Evolutionary conservation across 805 yeast species (phyloP).

Genomic region (Wickerhamomyces rabaulensis): DNA sequence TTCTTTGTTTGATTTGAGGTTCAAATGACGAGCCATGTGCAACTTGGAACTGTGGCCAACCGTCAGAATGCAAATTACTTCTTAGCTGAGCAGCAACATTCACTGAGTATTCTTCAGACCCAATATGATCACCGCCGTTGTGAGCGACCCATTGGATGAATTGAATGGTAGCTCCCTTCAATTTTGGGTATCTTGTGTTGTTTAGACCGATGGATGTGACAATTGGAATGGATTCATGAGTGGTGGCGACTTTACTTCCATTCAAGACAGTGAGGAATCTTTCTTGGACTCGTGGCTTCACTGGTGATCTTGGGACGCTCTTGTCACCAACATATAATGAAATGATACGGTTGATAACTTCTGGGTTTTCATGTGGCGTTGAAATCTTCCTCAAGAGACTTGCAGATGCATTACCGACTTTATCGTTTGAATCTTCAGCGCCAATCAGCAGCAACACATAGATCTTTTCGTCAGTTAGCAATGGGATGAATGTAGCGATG

Average conservation of each 20-base stretch:
- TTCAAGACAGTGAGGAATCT: slow-evolving; percentile 43
- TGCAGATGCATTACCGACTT: slow-evolving; percentile 50
- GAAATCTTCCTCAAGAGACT: slow-evolving; percentile 43
- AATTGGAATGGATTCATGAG: slow-evolving; percentile 34
- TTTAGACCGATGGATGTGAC: slow-evolving; percentile 57
- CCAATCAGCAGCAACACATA: slow-evolving; percentile 56
- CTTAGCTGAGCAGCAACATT: slow-evolving; percentile 49
- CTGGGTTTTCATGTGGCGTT: slow-evolving; percentile 46
- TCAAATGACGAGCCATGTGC: slow-evolving; percentile 33
- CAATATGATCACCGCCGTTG: slow-evolving; percentile 17
- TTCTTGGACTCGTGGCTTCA: slow-evolving; percentile 46
- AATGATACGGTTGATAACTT: slow-evolving; percentile 39
- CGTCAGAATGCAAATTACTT: slow-evolving; percentile 47
- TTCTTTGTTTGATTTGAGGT: slow-evolving; percentile 39
- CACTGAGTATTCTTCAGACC: slow-evolving; percentile 27
- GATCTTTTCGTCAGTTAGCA: slow-evolving; percentile 30
- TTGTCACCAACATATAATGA: slow-evolving; percentile 47
- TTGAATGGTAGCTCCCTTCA: slow-evolving; percentile 53
- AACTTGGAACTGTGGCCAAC: slow-evolving; percentile 50
- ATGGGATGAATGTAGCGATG: slow-evolving; percentile 34
- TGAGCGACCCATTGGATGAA: slow-evolving; percentile 60
- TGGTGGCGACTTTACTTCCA: slow-evolving; percentile 49
- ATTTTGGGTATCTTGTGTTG: slow-evolving; percentile 40
- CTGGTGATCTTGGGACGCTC: slow-evolving; percentile 43
- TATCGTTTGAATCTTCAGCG: slow-evolving; percentile 51